Percentiles rank a stretch among this genome's conserved stretches.
Conservation (phyloP, 1,284 basidiomycete genomes). For the Malassezia nana region DNA sequence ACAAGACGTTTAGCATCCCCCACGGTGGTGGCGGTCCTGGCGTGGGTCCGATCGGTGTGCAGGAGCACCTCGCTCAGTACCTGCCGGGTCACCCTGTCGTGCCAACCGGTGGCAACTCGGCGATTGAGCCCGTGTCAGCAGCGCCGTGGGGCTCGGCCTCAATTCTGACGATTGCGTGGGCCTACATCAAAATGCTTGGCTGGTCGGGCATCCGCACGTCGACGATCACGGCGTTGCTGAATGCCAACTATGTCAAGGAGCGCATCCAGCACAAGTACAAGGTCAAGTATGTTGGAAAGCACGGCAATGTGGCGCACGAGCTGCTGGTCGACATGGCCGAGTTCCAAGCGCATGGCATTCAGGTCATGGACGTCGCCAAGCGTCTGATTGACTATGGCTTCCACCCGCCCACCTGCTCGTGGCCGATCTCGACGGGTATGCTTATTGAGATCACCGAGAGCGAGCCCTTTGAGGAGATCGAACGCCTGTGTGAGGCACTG, state of each 20-base stretch:
- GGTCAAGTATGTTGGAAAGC: constrained; percentile 77
- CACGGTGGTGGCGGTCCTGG: constrained; percentile 97
- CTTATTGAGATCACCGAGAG: constrained; percentile 46
- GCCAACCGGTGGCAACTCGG: constrained; percentile 59
- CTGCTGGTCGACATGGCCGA: constrained; percentile 87
- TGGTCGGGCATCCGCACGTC: constrained; percentile 74
- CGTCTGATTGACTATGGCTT: constrained; percentile 60
- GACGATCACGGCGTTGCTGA: constrained; percentile 76
- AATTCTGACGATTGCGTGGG: constrained; percentile 94
- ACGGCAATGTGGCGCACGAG: constrained; percentile 87
- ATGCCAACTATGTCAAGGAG: constrained; percentile 92
- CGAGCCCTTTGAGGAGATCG: constrained; percentile 40
- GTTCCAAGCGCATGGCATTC: constrained; percentile 75
- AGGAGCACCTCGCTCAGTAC: constrained; percentile 85
- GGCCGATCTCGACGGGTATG: constrained; percentile 45
- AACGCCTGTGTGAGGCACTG: constrained; percentile 88
- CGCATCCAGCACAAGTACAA: constrained; percentile 76
- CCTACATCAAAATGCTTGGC: constrained; percentile 70
- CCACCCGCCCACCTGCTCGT: constrained; percentile 44
- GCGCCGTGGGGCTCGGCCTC: constrained; percentile 90
- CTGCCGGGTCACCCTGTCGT: constrained; percentile 80
- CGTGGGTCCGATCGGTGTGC: constrained; percentile 87
- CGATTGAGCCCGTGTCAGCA: constrained; percentile 78
- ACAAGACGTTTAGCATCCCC: constrained; percentile 91
- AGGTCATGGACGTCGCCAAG: constrained; percentile 92